phyloP scores from a whole-genome alignment of 192 early-diverging fungal species.

The Pilaira anomala region DNA sequence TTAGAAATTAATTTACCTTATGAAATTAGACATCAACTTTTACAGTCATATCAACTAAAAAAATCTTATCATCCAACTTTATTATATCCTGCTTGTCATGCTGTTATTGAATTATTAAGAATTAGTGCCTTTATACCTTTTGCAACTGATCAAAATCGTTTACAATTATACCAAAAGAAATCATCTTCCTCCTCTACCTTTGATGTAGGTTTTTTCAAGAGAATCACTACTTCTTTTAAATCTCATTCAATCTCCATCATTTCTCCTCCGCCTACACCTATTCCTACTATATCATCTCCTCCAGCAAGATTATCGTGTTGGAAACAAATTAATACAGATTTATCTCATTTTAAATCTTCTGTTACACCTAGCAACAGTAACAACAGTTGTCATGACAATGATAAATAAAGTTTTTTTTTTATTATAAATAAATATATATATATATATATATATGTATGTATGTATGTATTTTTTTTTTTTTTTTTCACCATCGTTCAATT shows the following conservation, averaged over 20 bases:
- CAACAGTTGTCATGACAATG: too few relatives aligned
- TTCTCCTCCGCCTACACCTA: too few relatives aligned
- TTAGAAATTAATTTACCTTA: conserved; percentile 40
- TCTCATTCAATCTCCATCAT: conserved; percentile 1
- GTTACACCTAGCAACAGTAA: not conserved
- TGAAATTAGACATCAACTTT: conserved; percentile 24
- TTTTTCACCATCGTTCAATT: too few relatives aligned
- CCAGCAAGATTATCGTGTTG: too few relatives aligned
- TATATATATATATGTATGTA: too few relatives aligned
- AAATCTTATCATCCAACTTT: conserved; percentile 34
- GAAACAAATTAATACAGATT: too few relatives aligned
- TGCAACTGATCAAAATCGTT: conserved; percentile 10
- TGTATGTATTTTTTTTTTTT: too few relatives aligned
- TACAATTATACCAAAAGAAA: not conserved
- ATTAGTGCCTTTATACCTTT: conserved; percentile 24
- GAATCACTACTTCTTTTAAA: not conserved
- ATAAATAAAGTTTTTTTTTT: too few relatives aligned
- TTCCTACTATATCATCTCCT: not conserved
- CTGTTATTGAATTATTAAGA: conserved; percentile 36
- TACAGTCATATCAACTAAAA: conserved; percentile 19
- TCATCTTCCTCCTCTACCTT: not conserved
- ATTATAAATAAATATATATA: too few relatives aligned
- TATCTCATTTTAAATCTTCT: too few relatives aligned
- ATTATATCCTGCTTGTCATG: conserved; percentile 16
- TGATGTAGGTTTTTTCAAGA: conserved; percentile 1